These are phyloP conservation scores for Metschnikowia aberdeeniae DNA, from an alignment of 805 yeast species.

Conservation along the genomic window DNA sequence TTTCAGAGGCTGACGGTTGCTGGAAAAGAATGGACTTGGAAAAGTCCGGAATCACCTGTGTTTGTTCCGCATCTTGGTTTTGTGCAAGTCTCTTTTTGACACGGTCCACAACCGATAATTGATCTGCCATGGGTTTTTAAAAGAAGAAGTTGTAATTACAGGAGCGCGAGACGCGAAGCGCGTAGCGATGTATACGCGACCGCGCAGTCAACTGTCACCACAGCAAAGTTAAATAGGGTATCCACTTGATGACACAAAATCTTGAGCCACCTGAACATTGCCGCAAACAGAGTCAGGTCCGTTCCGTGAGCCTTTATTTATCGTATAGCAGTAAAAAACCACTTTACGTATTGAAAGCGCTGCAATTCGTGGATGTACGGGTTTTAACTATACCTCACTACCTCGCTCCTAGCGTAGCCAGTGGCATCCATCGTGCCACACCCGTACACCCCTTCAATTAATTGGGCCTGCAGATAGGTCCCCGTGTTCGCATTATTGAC, in stretches of 20 bases:
- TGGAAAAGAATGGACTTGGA: slow-evolving; percentile 14
- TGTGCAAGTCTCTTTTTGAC: slow-evolving; percentile 23
- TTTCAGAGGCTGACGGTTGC: neutral
- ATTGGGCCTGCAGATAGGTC: neutral
- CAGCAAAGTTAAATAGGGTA: no score
- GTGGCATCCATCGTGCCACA: neutral
- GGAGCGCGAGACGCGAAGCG: neutral
- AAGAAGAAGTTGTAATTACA: neutral
- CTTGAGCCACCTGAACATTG: no score
- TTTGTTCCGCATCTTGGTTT: neutral
- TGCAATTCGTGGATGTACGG: no score
- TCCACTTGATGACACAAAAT: no score
- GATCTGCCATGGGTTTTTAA: neutral
- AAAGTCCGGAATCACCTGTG: slow-evolving; percentile 16
- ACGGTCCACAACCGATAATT: slow-evolving; percentile 19
- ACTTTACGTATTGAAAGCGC: no score
- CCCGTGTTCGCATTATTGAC: slow-evolving; percentile 3
- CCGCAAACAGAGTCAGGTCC: no score
- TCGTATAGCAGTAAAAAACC: no score
- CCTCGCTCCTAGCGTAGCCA: no score
- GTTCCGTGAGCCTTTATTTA: no score
- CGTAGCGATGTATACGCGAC: neutral
- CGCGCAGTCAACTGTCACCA: no score
- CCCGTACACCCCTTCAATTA: neutral
- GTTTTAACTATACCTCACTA: no score